Percentiles rank a stretch among this genome's conserved stretches.
Conservation (phyloP, 1,284 basidiomycete genomes). For the Fomitiporia mediterranea region DNA sequence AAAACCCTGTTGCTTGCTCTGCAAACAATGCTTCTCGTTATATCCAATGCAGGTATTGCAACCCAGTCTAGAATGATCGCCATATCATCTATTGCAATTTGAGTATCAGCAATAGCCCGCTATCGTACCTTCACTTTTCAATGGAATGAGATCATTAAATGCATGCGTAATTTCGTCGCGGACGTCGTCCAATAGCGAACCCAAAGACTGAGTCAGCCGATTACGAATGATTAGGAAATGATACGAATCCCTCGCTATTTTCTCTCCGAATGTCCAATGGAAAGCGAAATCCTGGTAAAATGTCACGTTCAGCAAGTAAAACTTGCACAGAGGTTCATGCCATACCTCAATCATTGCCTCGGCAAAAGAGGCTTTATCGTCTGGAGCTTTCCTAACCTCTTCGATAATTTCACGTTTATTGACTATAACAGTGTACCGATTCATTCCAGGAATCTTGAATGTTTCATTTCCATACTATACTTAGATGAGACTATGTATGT, state of each 20-base stretch:
- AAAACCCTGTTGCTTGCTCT: slow-evolving; percentile 38
- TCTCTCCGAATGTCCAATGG: slow-evolving; percentile 20
- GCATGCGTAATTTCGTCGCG: slow-evolving; percentile 26
- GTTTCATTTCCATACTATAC: slow-evolving; percentile 23
- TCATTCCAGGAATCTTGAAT: slow-evolving; percentile 28
- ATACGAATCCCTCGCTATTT: slow-evolving; percentile 21
- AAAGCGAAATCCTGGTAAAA: slow-evolving; percentile 3
- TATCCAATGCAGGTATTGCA: slow-evolving; percentile 30
- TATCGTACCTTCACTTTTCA: slow-evolving; percentile 20
- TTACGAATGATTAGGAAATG: slow-evolving; percentile 25
- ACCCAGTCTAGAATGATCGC: slow-evolving; percentile 39
- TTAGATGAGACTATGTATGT: background rate
- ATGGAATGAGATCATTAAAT: slow-evolving; percentile 23
- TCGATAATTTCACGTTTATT: slow-evolving; percentile 27
- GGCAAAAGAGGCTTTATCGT: slow-evolving; percentile 27
- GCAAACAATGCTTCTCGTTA: slow-evolving; percentile 37
- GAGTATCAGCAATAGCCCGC: background rate
- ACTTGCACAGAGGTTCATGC: background rate
- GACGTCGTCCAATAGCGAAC: slow-evolving; percentile 24
- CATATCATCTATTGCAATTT: slow-evolving; percentile 1
- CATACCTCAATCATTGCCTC: slow-evolving; percentile 27
- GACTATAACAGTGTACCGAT: slow-evolving; percentile 29
- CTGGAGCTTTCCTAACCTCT: slow-evolving; percentile 32
- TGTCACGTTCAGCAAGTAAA: background rate
- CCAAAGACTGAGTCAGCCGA: slow-evolving; percentile 26